Evolutionary conservation across 345 rosid genomes (phyloP), one percentile per base, ranked within the genome.

Genomic region (Eucalyptus cloeziana): DNA sequence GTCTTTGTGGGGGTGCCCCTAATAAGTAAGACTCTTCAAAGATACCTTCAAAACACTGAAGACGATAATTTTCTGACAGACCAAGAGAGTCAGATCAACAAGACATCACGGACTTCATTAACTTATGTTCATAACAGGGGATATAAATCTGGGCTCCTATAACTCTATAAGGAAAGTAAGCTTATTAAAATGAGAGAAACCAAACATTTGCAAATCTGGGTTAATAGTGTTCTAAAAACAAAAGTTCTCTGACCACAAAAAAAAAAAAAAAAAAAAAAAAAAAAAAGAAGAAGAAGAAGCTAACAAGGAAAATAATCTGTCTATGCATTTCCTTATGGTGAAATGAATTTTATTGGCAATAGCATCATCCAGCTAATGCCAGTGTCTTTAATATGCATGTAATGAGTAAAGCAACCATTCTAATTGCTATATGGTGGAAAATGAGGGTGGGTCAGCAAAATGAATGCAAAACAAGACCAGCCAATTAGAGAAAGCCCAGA

Each of bases 201-300:
- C 83, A 76, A 71, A 40, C 83, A 76, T 76, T 76, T 40, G 83
- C 30, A 21, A 76, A 76, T 37, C 83, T 37, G 47, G 83, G 47
- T 76, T 21, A 21, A 76, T 44, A 37, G 5, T 40, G 45, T 37
- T 21, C 13, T 21, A 76, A 76, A 76, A 37, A 10, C 24, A 37
- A 40, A 71, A 37, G 25, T 37, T 33, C 71, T 64, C 76, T 1
- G 5, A 64, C 58, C 37, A 14, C 17, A 62, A 58, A 71, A 37
- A 19, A 19, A 9, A 2, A 6, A 15, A 13, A 14, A 50, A 0
- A 17, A 43, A 43, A 64, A 60, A 76, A 37, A 21, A 19, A 10
- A 3, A 7, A 16, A 14, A 6, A 51, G 0, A 17, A 3, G 2
- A 3, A 49, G 8, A 7, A 7, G 4, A 8, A 52, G 30, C 47